Evolutionary conservation across 495 filamentous ascomycete species (phyloP).

Genomic region (Hyaloscypha hepaticicola): DNA sequence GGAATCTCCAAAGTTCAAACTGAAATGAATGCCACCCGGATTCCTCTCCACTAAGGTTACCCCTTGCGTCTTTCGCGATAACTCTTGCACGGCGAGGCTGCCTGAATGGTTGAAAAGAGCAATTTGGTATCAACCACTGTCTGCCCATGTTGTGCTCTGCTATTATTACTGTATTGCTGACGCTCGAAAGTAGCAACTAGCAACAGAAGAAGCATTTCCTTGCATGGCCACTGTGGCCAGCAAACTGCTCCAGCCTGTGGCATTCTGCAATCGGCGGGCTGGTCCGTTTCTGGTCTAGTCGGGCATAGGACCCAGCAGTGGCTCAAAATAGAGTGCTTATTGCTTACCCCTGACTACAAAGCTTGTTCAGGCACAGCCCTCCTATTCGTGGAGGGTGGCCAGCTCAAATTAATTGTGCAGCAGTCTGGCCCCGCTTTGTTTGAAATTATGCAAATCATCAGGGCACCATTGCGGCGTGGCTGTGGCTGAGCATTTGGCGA

Average conservation of each 20-base stretch:
- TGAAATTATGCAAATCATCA: not conserved
- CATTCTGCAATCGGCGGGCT: too few relatives aligned
- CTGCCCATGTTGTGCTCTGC: too few relatives aligned
- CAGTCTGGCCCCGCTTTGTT: not conserved
- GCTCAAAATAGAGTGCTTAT: not conserved
- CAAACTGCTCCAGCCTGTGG: too few relatives aligned
- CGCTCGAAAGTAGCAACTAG: too few relatives aligned
- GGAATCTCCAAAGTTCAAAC: not conserved
- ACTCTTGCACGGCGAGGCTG: not conserved
- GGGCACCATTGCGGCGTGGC: not conserved
- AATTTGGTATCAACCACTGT: too few relatives aligned
- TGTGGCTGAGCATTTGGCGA: not conserved
- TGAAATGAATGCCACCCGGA: not conserved
- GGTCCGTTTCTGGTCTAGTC: not conserved
- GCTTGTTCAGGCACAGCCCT: conserved; percentile 14
- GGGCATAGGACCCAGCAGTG: not conserved
- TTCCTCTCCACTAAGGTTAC: not conserved
- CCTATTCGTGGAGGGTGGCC: conserved; percentile 4
- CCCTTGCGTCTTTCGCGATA: not conserved
- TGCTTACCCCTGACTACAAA: conserved; percentile 19
- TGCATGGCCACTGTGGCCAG: too few relatives aligned
- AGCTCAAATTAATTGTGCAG: conserved; percentile 1
- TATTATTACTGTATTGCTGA: too few relatives aligned
- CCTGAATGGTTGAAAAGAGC: not conserved
- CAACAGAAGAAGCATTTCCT: too few relatives aligned